These are phyloP conservation scores for Stellera chamaejasme DNA, from an alignment of 345 rosid species.

Conservation along the genomic window DNA sequence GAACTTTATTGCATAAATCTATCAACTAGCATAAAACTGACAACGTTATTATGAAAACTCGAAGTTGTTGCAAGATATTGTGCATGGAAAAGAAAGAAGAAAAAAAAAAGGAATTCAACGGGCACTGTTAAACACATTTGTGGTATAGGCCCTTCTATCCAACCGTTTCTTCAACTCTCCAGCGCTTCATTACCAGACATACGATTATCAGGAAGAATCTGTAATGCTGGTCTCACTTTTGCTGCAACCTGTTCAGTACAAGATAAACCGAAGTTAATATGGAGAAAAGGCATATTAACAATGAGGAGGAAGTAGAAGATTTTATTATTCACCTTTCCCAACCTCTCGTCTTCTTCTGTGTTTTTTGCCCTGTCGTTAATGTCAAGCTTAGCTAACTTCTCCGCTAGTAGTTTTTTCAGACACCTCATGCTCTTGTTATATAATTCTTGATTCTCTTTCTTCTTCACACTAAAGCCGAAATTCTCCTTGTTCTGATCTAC, in stretches of 20 bases:
- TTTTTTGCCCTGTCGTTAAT: slow-evolving; percentile 13
- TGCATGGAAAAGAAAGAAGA: too few relatives aligned
- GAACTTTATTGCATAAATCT: too few relatives aligned
- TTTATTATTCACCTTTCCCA: slow-evolving; percentile 7
- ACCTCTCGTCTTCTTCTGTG: slow-evolving; percentile 1
- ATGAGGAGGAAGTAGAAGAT: neutral
- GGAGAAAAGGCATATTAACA: neutral
- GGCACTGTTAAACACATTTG: too few relatives aligned
- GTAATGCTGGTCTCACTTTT: slow-evolving; percentile 23
- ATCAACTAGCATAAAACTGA: too few relatives aligned
- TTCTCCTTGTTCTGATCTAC: slow-evolving; percentile 29
- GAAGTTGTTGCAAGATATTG: too few relatives aligned
- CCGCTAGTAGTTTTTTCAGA: slow-evolving; percentile 22
- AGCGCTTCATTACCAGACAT: slow-evolving; percentile 11
- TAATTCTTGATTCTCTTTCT: slow-evolving; percentile 11
- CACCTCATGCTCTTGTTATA: slow-evolving; percentile 32
- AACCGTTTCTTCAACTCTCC: slow-evolving; percentile 3
- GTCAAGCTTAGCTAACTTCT: slow-evolving; percentile 25
- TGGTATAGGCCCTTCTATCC: neutral
- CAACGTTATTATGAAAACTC: too few relatives aligned
- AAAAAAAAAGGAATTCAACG: too few relatives aligned
- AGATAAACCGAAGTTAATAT: neutral
- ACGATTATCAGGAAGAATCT: slow-evolving; percentile 20
- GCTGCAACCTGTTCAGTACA: slow-evolving; percentile 7
- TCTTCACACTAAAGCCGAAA: slow-evolving; percentile 11